Evolutionary conservation across 768 basidiomycete species (phyloP).

Genomic region (Dendrothele bispora): DNA sequence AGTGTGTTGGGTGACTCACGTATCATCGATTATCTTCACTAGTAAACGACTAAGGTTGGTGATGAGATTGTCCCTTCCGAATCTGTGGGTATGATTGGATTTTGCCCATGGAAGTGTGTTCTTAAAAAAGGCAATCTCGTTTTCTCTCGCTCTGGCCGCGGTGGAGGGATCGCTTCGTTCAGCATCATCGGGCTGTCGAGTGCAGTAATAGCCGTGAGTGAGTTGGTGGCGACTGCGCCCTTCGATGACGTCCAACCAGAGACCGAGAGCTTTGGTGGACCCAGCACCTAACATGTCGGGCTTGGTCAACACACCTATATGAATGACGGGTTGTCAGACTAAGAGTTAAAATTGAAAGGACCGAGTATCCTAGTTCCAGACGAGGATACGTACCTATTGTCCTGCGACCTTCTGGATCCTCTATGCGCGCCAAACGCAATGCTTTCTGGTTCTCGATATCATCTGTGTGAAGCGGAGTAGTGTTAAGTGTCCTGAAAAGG

Average conservation of each 20-base stretch:
- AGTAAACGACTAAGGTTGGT: slow-evolving; percentile 34
- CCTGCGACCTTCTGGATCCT: slow-evolving; percentile 44
- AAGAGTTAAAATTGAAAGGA: neutral
- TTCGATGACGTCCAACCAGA: slow-evolving; percentile 46
- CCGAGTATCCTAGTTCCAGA: neutral
- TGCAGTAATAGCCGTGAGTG: slow-evolving; percentile 42
- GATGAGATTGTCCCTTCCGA: slow-evolving; percentile 37
- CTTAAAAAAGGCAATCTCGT: slow-evolving; percentile 35
- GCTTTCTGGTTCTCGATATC: slow-evolving; percentile 64
- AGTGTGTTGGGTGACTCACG: slow-evolving; percentile 13
- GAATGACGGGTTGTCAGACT: neutral
- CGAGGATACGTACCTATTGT: slow-evolving; percentile 44
- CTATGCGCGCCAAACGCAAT: slow-evolving; percentile 42
- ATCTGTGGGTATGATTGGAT: slow-evolving; percentile 22
- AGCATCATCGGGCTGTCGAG: slow-evolving; percentile 39
- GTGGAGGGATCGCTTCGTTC: slow-evolving; percentile 31
- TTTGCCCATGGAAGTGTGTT: slow-evolving; percentile 34
- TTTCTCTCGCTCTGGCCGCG: slow-evolving; percentile 28
- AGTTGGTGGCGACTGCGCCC: slow-evolving; percentile 36
- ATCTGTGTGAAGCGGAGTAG: slow-evolving; percentile 28
- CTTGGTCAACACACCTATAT: neutral
- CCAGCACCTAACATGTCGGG: slow-evolving; percentile 20
- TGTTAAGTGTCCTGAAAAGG: neutral
- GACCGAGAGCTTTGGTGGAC: slow-evolving; percentile 29
- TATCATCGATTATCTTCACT: slow-evolving; percentile 32